These are phyloP conservation scores for Fraxinus xanthoxyloides DNA, from an alignment of 305 asterid species.

Conservation along the genomic window DNA sequence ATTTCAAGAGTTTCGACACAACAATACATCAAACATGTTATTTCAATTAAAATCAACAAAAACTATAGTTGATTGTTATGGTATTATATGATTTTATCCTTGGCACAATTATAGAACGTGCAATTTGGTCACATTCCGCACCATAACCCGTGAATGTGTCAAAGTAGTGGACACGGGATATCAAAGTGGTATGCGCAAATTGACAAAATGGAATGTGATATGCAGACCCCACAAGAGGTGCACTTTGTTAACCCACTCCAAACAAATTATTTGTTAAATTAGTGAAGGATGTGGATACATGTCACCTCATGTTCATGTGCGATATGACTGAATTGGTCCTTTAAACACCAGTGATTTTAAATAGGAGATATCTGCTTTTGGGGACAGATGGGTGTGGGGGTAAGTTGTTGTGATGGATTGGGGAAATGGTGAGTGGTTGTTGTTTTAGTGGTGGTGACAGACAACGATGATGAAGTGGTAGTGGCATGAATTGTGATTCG, in stretches of 20 bases:
- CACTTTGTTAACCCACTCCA: not conserved
- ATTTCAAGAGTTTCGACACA: not conserved
- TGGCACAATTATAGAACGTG: not conserved
- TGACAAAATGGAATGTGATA: not conserved
- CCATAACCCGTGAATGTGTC: not conserved
- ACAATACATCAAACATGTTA: not conserved
- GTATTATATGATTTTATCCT: not conserved
- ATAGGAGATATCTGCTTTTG: too few species aligned
- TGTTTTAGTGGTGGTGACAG: too few species aligned
- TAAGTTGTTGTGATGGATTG: too few species aligned
- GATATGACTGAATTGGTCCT: not conserved
- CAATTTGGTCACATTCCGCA: not conserved
- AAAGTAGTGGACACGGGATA: not conserved
- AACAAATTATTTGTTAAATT: not conserved
- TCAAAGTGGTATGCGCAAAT: not conserved
- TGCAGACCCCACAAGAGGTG: not conserved
- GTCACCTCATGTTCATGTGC: not conserved
- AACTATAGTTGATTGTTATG: not conserved
- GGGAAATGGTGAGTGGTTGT: too few species aligned
- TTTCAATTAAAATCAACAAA: not conserved
- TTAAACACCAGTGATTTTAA: too few species aligned
- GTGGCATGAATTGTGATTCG: too few species aligned
- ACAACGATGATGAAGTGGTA: too few species aligned
- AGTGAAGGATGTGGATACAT: not conserved
- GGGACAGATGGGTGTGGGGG: too few species aligned